Percentiles rank a stretch among this genome's conserved stretches.
These are phyloP conservation scores for Phytophthora colocasiae DNA, from an alignment of 352 stramenopile genomes.

Conservation along the genomic window DNA sequence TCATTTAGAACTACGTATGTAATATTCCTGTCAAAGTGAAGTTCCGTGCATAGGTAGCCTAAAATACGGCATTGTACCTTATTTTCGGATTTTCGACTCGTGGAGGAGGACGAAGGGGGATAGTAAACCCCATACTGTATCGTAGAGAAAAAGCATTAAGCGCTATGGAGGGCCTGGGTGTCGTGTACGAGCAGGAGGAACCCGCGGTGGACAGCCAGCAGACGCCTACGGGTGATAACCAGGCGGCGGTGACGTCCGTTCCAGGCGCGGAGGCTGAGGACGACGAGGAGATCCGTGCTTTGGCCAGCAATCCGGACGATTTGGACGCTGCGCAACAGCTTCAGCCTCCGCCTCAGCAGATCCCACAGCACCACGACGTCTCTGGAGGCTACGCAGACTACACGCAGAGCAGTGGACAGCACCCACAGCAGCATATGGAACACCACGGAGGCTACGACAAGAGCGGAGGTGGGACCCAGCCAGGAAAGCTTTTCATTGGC, in stretches of 20 bases:
- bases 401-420: conserved; percentile 42
- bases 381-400: conserved; percentile 34
- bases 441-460: conserved; percentile 38
- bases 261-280: conserved; percentile 46
- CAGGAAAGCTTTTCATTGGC: conserved; percentile 92
- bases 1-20: no score
- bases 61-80: no score
- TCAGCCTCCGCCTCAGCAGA: conserved; percentile 30
- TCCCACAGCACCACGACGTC: conserved; percentile 37
- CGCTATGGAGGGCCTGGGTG: conserved; percentile 71
- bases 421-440: conserved; percentile 60
- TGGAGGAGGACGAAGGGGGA: conserved; percentile 5
- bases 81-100: no score
- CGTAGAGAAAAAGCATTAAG: conserved; percentile 21
- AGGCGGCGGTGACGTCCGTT: background rate
- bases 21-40: no score
- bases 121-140: conserved; percentile 19
- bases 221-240: conserved; percentile 8
- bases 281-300: conserved; percentile 73
- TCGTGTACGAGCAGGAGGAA: conserved; percentile 85
- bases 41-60: no score
- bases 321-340: conserved; percentile 33
- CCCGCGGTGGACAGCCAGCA: conserved; percentile 39
- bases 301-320: conserved; percentile 70
- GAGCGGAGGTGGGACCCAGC: conserved; percentile 39